Percentiles rank a stretch among this genome's conserved stretches.
These are phyloP conservation scores for Aechmea fasciata DNA, from an alignment of 176 grass and related monocot species.

Conservation along the genomic window DNA sequence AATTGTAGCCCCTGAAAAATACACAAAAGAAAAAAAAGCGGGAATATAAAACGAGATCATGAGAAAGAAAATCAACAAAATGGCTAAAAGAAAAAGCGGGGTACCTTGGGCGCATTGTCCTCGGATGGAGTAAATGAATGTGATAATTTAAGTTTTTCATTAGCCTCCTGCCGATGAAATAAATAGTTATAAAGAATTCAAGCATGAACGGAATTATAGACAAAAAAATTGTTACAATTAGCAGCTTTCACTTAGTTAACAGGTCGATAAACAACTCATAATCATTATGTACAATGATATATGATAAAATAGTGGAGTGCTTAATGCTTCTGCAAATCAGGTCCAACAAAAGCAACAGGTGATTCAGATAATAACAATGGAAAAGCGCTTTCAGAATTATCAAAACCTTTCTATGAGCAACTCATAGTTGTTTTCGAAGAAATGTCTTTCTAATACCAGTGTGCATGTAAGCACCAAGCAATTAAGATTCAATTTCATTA, in stretches of 20 bases:
- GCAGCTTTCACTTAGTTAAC: neutral
- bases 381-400: no score
- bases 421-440: neutral
- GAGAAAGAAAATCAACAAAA: neutral
- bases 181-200: constrained; percentile 11
- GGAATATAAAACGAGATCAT: neutral
- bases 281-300: neutral
- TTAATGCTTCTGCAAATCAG: neutral
- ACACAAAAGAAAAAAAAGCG: neutral
- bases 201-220: neutral
- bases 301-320: neutral
- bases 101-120: constrained; percentile 53
- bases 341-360: neutral
- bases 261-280: neutral
- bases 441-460: neutral
- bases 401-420: neutral
- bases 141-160: constrained; percentile 59
- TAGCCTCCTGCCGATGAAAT: constrained; percentile 46
- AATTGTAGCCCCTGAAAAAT: constrained; percentile 47
- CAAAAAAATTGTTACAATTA: neutral
- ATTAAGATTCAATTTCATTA: neutral
- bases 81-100: neutral
- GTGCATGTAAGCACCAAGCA: neutral
- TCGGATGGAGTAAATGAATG: constrained; percentile 35
- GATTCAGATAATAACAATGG: no score